Conservation (phyloP, 345 rosid species). For the Salix exigua region DNA sequence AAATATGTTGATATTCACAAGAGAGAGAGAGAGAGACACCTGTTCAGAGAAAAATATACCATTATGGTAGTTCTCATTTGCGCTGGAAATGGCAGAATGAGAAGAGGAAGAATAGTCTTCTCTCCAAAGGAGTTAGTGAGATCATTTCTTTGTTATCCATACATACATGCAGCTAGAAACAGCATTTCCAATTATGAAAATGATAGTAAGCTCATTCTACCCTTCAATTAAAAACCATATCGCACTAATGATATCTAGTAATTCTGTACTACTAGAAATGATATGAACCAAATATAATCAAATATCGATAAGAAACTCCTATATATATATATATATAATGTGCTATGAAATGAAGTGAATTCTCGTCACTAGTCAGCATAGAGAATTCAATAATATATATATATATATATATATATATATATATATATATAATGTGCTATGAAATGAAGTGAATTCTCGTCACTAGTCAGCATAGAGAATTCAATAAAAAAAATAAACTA, state of each 20-base stretch:
- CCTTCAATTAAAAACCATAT: neutral
- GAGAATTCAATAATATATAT: neutral
- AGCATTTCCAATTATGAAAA: neutral
- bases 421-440: no score
- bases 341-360: neutral
- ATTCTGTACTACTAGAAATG: no score
- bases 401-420: no score
- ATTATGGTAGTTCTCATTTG: neutral
- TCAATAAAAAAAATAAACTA: neutral
- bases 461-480: neutral
- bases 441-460: neutral
- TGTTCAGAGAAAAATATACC: no score
- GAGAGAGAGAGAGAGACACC: neutral
- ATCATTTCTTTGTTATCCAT: neutral
- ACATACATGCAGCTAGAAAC: neutral
- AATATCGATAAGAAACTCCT: no score
- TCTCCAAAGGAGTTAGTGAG: neutral
- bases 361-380: neutral
- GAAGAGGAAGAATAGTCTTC: neutral
- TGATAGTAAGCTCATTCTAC: neutral
- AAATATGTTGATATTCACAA: neutral
- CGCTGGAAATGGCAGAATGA: neutral
- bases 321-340: no score
- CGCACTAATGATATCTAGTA: neutral
- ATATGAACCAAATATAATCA: no score